Conservation (phyloP, 2,329 filamentous ascomycete species). For the Sporothrix brasiliensis region DNA sequence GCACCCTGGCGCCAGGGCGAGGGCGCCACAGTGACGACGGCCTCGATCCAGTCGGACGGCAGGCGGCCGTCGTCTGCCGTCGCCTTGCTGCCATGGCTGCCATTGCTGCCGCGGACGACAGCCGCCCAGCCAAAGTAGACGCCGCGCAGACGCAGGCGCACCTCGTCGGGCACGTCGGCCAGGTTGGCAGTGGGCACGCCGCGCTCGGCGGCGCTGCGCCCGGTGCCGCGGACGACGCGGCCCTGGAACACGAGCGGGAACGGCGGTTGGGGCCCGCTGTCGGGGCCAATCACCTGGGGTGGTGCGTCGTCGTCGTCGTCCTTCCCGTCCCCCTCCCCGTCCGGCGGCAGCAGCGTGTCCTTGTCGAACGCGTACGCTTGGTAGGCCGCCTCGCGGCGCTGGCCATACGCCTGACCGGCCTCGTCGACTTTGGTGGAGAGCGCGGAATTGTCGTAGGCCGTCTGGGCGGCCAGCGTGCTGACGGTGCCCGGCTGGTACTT, state of each 20-base stretch:
- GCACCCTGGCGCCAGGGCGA: slow-evolving; percentile 47
- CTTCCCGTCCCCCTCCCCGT: too few relatives aligned
- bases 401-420: slow-evolving; percentile 46
- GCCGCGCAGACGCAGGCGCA: slow-evolving; percentile 59
- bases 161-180: slow-evolving; percentile 53
- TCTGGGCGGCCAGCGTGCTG: slow-evolving; percentile 48
- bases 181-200: slow-evolving; percentile 61
- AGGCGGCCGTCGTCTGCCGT: slow-evolving; percentile 38
- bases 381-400: slow-evolving; percentile 44
- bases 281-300: slow-evolving; percentile 50
- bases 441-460: slow-evolving; percentile 45
- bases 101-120: slow-evolving; percentile 39
- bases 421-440: slow-evolving; percentile 42
- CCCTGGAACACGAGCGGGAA: slow-evolving; percentile 59
- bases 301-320: slow-evolving; percentile 41
- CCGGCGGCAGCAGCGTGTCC: not conserved
- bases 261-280: slow-evolving; percentile 55
- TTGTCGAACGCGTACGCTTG: slow-evolving; percentile 38
- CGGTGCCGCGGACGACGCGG: slow-evolving; percentile 51
- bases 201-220: slow-evolving; percentile 46
- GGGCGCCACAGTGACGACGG: slow-evolving; percentile 60
- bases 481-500: slow-evolving; percentile 45
- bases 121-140: slow-evolving; percentile 68
- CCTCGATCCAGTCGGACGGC: slow-evolving; percentile 58
- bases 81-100: slow-evolving; percentile 20